Percentiles rank a stretch among this genome's conserved stretches.
Evolutionary conservation across 2,329 filamentous ascomycete species (phyloP).

Genomic region (Fusarium citri): DNA sequence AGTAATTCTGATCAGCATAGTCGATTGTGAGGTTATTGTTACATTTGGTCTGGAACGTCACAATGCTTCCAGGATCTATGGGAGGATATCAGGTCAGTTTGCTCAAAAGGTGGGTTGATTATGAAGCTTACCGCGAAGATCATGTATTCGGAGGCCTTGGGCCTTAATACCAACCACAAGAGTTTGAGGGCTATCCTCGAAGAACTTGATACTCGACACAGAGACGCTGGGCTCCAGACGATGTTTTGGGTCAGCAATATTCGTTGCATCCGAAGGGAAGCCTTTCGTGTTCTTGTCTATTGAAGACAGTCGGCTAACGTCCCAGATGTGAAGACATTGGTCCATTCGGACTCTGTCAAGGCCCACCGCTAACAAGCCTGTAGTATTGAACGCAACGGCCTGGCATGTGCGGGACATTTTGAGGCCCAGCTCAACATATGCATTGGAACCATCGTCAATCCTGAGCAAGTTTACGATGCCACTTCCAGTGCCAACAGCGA

Average conservation of each 20-base stretch:
- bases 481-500: conserved; percentile 79
- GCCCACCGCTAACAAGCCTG: conserved; percentile 79
- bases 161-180: conserved; percentile 81
- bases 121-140: conserved; percentile 73
- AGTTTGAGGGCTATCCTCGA: conserved; percentile 79
- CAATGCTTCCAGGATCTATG: conserved; percentile 61
- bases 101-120: neutral
- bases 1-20: conserved; percentile 84
- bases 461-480: conserved; percentile 81
- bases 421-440: conserved; percentile 73
- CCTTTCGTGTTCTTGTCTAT: conserved; percentile 61
- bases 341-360: conserved; percentile 85
- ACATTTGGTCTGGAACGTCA: conserved; percentile 73
- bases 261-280: conserved; percentile 61
- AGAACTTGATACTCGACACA: conserved; percentile 87
- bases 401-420: conserved; percentile 84
- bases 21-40: conserved; percentile 82
- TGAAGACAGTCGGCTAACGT: conserved; percentile 72
- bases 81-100: neutral
- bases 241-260: conserved; percentile 67
- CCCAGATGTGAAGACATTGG: conserved; percentile 84
- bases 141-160: conserved; percentile 80
- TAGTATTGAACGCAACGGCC: conserved; percentile 81
- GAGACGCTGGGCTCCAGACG: conserved; percentile 74
- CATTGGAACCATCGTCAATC: conserved; percentile 76